A percentile compares a stretch with the other conserved stretches of the same genome.
phyloP scores from a whole-genome alignment of 352 stramenopile genomes.

The Phytopythium aichiense region DNA sequence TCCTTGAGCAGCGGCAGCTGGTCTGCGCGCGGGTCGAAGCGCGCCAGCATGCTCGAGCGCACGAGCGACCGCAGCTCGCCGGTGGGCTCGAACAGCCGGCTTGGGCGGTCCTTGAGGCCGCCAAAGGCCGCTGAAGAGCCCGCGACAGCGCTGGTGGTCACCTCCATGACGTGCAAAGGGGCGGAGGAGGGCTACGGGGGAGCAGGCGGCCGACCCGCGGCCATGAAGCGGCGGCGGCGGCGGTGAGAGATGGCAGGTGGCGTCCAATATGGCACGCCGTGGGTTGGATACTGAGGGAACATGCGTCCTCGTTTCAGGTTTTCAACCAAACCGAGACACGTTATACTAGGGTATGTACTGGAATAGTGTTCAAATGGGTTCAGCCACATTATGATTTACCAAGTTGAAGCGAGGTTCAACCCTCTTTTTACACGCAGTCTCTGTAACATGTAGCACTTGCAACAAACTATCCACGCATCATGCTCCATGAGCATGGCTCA shows the following conservation, averaged over 20 bases:
- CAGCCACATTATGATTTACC: neutral
- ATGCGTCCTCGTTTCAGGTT: neutral
- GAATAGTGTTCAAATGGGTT: neutral
- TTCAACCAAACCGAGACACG: neutral
- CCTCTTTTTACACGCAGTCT: neutral
- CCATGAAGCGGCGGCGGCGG: neutral
- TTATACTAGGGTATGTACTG: neutral
- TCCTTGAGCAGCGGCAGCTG: conserved; percentile 15
- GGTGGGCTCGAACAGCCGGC: neutral
- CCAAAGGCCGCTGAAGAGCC: neutral
- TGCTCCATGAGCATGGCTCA: neutral
- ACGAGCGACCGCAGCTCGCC: conserved; percentile 4
- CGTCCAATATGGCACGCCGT: neutral
- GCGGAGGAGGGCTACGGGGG: neutral
- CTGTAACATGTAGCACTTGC: neutral
- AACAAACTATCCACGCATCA: neutral
- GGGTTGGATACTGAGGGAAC: neutral
- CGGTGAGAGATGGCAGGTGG: neutral
- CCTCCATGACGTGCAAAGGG: neutral
- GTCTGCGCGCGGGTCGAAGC: conserved; percentile 13
- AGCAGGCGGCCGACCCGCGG: neutral
- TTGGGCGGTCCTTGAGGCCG: neutral
- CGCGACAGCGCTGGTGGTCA: neutral
- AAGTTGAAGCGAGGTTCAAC: neutral
- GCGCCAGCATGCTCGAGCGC: neutral